A percentile compares a stretch with the other conserved stretches of the same genome.
Conservation (phyloP, 352 stramenopile species). For the Pythium utonaiense region DNA sequence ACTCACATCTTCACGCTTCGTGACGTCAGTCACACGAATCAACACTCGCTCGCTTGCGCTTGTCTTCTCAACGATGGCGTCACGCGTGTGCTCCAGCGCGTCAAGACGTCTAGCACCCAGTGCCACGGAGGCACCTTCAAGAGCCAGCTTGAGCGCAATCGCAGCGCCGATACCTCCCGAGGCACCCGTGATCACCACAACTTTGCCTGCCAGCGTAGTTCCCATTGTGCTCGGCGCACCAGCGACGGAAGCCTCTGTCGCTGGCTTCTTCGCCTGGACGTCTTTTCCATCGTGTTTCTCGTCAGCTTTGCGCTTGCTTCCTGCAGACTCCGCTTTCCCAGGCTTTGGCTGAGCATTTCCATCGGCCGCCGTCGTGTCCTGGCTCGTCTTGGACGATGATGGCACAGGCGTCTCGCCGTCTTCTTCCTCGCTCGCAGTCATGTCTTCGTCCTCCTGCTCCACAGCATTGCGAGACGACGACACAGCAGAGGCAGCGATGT, state of each 20-base stretch:
- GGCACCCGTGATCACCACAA: constrained; percentile 86
- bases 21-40: constrained; percentile 61
- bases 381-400: not conserved
- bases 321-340: constrained; percentile 1
- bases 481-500: not conserved
- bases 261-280: constrained; percentile 2
- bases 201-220: constrained; percentile 55
- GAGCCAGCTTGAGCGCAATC: constrained; percentile 71
- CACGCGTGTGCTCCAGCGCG: constrained; percentile 46
- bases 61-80: constrained; percentile 28
- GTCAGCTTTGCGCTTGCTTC: constrained; percentile 13
- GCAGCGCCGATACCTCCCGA: constrained; percentile 85
- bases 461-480: not conserved
- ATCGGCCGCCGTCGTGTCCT: not conserved
- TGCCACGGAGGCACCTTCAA: constrained; percentile 72
- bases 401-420: not conserved
- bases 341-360: not conserved
- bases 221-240: not conserved
- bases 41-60: constrained; percentile 31
- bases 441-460: not conserved
- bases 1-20: constrained; percentile 53
- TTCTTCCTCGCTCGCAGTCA: constrained; percentile 7
- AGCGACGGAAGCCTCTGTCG: constrained; percentile 19
- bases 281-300: not conserved
- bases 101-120: constrained; percentile 75